phyloP scores from a whole-genome alignment of 2,329 filamentous ascomycete genomes.

The Pseudodiploospora longispora region DNA sequence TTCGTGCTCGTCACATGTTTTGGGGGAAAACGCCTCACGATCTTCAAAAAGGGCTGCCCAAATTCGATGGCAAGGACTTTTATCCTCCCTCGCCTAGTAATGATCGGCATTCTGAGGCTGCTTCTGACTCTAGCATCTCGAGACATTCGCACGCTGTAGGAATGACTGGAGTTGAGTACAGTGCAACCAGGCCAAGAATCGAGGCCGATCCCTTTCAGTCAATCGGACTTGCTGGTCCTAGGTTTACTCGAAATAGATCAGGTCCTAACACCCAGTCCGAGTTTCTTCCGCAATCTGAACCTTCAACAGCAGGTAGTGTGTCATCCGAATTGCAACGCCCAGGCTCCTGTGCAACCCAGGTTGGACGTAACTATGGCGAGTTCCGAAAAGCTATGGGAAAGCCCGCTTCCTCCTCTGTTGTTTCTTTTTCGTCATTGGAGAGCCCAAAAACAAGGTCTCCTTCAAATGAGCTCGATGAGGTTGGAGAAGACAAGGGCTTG shows the following conservation, averaged over 20 bases:
- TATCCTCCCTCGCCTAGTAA: slow-evolving; percentile 46
- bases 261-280: slow-evolving; percentile 27
- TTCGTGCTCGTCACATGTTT: slow-evolving; percentile 50
- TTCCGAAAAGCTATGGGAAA: slow-evolving; percentile 18
- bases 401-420: slow-evolving; percentile 16
- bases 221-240: slow-evolving; percentile 10
- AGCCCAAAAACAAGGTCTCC: slow-evolving; percentile 1
- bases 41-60: slow-evolving; percentile 46
- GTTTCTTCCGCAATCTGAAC: slow-evolving; percentile 16
- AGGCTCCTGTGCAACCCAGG: slow-evolving; percentile 15
- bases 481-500: slow-evolving; percentile 27
- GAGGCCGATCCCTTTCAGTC: slow-evolving; percentile 16
- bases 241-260: slow-evolving; percentile 14
- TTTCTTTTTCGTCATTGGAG: neutral
- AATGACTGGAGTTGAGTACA: too few species aligned
- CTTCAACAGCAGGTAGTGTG: slow-evolving; percentile 14
- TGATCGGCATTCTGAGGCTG: neutral
- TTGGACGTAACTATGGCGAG: slow-evolving; percentile 18
- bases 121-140: neutral
- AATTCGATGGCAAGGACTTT: slow-evolving; percentile 58
- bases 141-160: too few species aligned
- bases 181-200: neutral
- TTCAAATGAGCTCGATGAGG: slow-evolving; percentile 15
- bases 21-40: slow-evolving; percentile 49
- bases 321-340: slow-evolving; percentile 15